Evolutionary conservation across 805 yeast species (phyloP).

Genomic region (Suhomyces emberorum): DNA sequence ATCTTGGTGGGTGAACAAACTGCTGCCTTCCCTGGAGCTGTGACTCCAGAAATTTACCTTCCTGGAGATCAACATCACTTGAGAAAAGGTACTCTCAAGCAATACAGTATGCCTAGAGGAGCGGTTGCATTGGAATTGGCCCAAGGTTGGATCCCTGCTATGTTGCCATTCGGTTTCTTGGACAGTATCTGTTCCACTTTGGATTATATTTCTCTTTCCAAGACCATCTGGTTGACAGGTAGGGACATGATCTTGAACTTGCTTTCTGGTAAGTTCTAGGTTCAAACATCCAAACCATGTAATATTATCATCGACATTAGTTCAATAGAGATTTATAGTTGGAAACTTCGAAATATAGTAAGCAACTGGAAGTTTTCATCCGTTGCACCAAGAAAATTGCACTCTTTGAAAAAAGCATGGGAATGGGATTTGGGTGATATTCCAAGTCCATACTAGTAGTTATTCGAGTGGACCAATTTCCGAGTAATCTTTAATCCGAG

Average conservation of each 20-base stretch:
- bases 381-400: too few relatives aligned
- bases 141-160: slow-evolving; percentile 97
- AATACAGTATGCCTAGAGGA: slow-evolving; percentile 80
- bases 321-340: too few relatives aligned
- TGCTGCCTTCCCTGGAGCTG: slow-evolving; percentile 66
- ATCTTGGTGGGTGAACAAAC: slow-evolving; percentile 76
- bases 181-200: slow-evolving; percentile 78
- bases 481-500: too few relatives aligned
- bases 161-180: slow-evolving; percentile 93
- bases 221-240: slow-evolving; percentile 74
- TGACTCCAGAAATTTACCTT: slow-evolving; percentile 62
- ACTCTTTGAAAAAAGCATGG: too few relatives aligned
- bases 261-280: slow-evolving; percentile 64
- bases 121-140: slow-evolving; percentile 92
- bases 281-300: not conserved
- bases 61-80: slow-evolving; percentile 91
- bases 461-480: too few relatives aligned
- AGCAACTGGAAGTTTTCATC: too few relatives aligned
- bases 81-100: slow-evolving; percentile 69
- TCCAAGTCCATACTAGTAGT: too few relatives aligned
- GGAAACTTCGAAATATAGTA: too few relatives aligned
- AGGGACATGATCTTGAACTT: slow-evolving; percentile 72
- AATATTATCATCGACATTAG: too few relatives aligned
- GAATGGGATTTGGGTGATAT: too few relatives aligned
- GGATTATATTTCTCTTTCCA: slow-evolving; percentile 64